Conservation (phyloP, 1,284 basidiomycete genomes). For the Trichosporon coremiiforme region DNA sequence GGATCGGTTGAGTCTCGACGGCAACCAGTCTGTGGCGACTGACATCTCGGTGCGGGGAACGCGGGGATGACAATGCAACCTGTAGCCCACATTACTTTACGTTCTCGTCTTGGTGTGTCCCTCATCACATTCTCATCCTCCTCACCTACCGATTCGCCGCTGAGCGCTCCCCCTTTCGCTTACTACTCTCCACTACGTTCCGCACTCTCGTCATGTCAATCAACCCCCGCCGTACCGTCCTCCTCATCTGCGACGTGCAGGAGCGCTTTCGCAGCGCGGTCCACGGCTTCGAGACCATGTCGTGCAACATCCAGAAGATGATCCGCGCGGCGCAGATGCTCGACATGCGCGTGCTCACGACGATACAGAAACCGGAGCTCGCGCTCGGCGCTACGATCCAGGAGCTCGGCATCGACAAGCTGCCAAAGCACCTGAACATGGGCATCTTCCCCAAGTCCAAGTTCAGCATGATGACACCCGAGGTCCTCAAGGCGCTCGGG, state of each 20-base stretch:
- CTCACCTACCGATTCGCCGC: not conserved
- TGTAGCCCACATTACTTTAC: not conserved
- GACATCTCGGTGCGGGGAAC: not conserved
- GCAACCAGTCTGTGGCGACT: not conserved
- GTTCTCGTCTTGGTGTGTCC: not conserved
- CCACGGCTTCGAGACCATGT: slow-evolving; percentile 70
- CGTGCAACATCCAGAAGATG: slow-evolving; percentile 71
- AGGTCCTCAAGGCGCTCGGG: slow-evolving; percentile 63
- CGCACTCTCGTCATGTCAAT: slow-evolving; percentile 28
- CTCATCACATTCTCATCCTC: too few species aligned
- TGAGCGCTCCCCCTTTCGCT: too few species aligned
- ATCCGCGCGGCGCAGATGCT: slow-evolving; percentile 64
- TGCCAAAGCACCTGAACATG: slow-evolving; percentile 55
- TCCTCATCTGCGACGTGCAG: slow-evolving; percentile 81
- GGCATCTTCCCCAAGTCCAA: slow-evolving; percentile 69
- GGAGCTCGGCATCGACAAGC: slow-evolving; percentile 60
- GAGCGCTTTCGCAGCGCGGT: slow-evolving; percentile 67
- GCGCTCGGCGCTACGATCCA: slow-evolving; percentile 72
- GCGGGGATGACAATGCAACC: not conserved
- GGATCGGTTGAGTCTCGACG: not conserved
- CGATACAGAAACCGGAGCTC: slow-evolving; percentile 80
- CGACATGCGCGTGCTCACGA: slow-evolving; percentile 49
- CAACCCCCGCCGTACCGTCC: slow-evolving; percentile 59
- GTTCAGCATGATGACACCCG: slow-evolving; percentile 80
- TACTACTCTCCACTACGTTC: too few species aligned